These are phyloP conservation scores for Rugonectria rugulosa DNA, from an alignment of 2,329 filamentous ascomycete species.

Conservation along the genomic window DNA sequence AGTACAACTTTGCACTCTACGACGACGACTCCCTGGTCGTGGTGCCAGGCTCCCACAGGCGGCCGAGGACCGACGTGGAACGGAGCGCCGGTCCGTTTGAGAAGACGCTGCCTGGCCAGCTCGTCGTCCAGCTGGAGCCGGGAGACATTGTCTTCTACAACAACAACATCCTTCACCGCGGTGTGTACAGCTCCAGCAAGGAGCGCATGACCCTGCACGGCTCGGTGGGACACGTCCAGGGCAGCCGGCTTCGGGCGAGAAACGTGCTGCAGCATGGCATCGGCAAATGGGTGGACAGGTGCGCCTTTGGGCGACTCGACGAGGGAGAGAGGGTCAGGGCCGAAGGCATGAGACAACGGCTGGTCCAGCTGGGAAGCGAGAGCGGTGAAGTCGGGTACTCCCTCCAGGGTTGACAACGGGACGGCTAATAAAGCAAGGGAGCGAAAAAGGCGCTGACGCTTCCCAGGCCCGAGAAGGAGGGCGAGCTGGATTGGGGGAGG, in stretches of 20 bases:
- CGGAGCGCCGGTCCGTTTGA: constrained; percentile 72
- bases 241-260: constrained; percentile 64
- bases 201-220: constrained; percentile 78
- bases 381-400: constrained; percentile 71
- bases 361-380: constrained; percentile 68
- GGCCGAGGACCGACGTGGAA: constrained; percentile 75
- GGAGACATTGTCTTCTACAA: constrained; percentile 90
- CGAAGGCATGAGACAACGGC: constrained; percentile 67
- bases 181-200: constrained; percentile 65
- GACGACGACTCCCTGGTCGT: constrained; percentile 78
- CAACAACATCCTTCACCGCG: constrained; percentile 85
- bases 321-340: constrained; percentile 58
- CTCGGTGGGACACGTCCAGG: constrained; percentile 68
- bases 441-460: background rate
- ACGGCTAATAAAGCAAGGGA: background rate
- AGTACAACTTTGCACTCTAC: constrained; percentile 87
- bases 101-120: constrained; percentile 65
- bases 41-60: constrained; percentile 77
- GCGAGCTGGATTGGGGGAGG: background rate
- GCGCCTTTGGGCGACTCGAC: constrained; percentile 60
- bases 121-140: constrained; percentile 70
- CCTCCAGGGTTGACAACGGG: constrained; percentile 55
- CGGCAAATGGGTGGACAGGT: constrained; percentile 68
- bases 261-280: constrained; percentile 81
- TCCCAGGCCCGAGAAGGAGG: too few species aligned